phyloP scores from a whole-genome alignment of 176 grass and related monocot genomes.

The Carex myosuroides region DNA sequence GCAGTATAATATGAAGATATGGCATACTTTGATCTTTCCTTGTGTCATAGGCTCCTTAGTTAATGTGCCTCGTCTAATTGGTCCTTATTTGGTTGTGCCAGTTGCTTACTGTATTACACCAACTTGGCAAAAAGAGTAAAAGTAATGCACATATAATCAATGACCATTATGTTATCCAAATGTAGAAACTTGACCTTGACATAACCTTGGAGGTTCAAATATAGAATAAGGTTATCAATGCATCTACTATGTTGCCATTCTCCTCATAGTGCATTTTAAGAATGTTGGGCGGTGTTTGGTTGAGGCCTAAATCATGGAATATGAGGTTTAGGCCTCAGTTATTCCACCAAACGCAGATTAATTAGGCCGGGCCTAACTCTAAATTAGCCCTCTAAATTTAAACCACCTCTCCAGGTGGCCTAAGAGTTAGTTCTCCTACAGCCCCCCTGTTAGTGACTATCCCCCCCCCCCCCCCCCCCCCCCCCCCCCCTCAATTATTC shows the following conservation, averaged over 20 bases:
- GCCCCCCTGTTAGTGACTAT: too few species aligned
- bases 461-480: too few species aligned
- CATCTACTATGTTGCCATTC: neutral
- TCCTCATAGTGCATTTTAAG: neutral
- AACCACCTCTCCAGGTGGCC: too few species aligned
- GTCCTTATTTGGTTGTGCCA: neutral
- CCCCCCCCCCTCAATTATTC: too few species aligned
- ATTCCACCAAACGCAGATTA: too few species aligned
- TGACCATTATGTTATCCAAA: neutral
- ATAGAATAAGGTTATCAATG: neutral
- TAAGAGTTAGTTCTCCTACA: too few species aligned
- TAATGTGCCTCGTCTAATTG: neutral
- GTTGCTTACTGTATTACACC: neutral
- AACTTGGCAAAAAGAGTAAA: neutral
- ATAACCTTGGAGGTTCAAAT: neutral
- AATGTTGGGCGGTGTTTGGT: neutral
- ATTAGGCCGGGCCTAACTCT: too few species aligned
- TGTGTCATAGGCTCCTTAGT: neutral
- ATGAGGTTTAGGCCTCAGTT: too few species aligned
- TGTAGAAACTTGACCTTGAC: neutral
- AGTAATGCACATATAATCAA: neutral
- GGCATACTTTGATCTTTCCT: neutral
- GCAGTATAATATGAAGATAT: neutral
- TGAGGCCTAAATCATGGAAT: too few species aligned
- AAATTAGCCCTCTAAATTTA: too few species aligned